phyloP scores from a whole-genome alignment of 225 moss, liverwort and hornwort genomes.

The Ulota crispa region DNA sequence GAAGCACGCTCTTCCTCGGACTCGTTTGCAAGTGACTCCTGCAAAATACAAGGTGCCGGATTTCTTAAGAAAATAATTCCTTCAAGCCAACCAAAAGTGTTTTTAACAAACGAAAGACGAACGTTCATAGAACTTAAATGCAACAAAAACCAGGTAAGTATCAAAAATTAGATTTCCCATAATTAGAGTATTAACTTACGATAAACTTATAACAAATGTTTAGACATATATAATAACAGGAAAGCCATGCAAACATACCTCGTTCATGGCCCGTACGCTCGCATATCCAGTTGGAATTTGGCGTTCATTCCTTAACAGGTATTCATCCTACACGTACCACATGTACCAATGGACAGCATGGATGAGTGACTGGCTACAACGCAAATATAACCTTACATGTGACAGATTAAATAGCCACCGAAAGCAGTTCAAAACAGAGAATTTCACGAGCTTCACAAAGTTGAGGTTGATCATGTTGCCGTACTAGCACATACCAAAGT shows the following conservation, averaged over 20 bases:
- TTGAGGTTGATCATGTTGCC: constrained; percentile 7
- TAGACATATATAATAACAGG: background rate
- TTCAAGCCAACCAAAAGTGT: background rate
- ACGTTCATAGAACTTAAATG: background rate
- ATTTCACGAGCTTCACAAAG: background rate
- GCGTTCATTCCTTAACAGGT: constrained; percentile 37
- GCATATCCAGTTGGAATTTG: constrained; percentile 52
- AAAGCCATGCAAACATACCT: constrained; percentile 30
- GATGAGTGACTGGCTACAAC: background rate
- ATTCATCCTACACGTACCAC: constrained; percentile 40
- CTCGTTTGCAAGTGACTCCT: constrained; percentile 65
- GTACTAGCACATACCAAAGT: constrained; percentile 39
- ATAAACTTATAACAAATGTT: background rate
- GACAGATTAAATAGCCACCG: background rate
- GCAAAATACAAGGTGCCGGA: constrained; percentile 13
- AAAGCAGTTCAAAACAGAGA: constrained; percentile 5
- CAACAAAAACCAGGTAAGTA: background rate
- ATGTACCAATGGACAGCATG: background rate
- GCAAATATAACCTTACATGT: background rate
- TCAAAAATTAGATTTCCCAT: background rate
- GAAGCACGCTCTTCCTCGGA: constrained; percentile 61
- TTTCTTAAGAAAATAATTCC: background rate
- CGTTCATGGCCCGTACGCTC: constrained; percentile 41
- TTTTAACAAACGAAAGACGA: background rate
- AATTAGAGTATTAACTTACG: background rate